These are phyloP conservation scores for Brassica napus DNA, from an alignment of 345 rosid genomes.

Conservation along the genomic window Da-Ae NC_063451.1:2190501-2191000, in stretches of 20 bases:
- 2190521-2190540: conserved; percentile 87
- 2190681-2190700: conserved; percentile 90
- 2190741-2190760: conserved; percentile 76
- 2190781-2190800: conserved; percentile 89
- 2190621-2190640: conserved; percentile 93
- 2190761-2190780: conserved; percentile 99
- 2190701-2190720: conserved; percentile 48
- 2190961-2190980: conserved; percentile 20
- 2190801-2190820: conserved; percentile 1
- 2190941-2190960: conserved; percentile 59
- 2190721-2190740: conserved; percentile 51
- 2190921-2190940: conserved; percentile 94
- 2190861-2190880: conserved; percentile 45
- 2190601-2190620: conserved; percentile 43
- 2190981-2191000: neutral
- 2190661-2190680: conserved; percentile 93
- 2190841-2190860: neutral
- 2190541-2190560: conserved; percentile 93
- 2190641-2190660: conserved; percentile 92
- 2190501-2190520: conserved; percentile 92
- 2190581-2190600: neutral
- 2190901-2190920: conserved; percentile 85
- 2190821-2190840: neutral
- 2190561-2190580: conserved; percentile 19
- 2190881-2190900: conserved; percentile 95